Percentiles rank a stretch among this genome's conserved stretches.
Conservation (phyloP, 1,139 yeast species). For the Insectozyma bohioensis region DNA sequence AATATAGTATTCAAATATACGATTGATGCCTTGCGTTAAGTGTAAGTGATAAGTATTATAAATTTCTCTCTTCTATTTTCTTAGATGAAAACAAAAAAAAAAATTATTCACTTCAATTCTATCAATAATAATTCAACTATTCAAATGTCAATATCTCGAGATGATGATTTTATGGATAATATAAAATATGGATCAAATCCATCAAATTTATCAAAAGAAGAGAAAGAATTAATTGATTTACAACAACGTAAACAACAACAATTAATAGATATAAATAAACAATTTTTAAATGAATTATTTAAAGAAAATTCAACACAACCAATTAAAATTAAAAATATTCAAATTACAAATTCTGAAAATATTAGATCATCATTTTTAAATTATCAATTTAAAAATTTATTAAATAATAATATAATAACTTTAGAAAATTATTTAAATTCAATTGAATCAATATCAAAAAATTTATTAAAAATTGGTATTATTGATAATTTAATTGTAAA, state of each 20-base stretch:
- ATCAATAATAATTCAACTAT: too few species aligned
- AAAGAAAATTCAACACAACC: conserved; percentile 45
- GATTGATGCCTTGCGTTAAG: too few species aligned
- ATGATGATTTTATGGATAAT: conserved; percentile 18
- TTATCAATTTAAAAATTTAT: conserved; percentile 55
- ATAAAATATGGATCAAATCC: conserved; percentile 11
- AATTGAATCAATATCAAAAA: conserved; percentile 44
- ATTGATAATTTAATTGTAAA: conserved; percentile 45
- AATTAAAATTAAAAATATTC: conserved; percentile 45
- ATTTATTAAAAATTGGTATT: conserved; percentile 43
- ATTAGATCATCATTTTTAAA: conserved; percentile 53
- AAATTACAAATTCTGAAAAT: conserved; percentile 53
- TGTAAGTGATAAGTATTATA: too few species aligned
- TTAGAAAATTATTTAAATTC: conserved; percentile 35
- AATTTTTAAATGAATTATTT: conserved; percentile 42
- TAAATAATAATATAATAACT: conserved; percentile 31
- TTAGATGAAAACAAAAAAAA: too few species aligned
- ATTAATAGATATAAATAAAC: conserved; percentile 38
- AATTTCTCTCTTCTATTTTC: too few species aligned
- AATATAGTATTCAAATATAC: too few species aligned
- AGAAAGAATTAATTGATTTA: conserved; percentile 32
- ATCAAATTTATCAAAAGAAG: conserved; percentile 20
- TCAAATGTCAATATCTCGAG: conserved; percentile 16
- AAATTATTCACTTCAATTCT: too few species aligned
- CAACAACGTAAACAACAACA: conserved; percentile 32